Conservation (phyloP, 352 stramenopile genomes). For the Globisporangium emineosum region DNA sequence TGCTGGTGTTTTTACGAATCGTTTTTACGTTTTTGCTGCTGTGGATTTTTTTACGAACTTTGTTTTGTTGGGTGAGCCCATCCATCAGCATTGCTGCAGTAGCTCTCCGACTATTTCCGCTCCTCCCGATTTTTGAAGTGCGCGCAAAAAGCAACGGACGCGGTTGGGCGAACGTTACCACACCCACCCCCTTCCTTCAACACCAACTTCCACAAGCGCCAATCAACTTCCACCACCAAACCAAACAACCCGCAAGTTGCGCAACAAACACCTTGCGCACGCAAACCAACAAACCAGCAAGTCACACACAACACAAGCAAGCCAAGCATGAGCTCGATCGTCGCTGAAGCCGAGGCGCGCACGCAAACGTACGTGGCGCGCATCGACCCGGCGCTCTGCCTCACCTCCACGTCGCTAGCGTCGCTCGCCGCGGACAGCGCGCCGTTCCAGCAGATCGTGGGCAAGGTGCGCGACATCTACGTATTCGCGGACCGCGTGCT, state of each 20-base stretch:
- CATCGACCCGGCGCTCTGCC: constrained; percentile 40
- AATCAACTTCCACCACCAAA: not conserved
- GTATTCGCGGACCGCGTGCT: constrained; percentile 86
- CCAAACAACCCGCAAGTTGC: not conserved
- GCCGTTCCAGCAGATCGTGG: constrained; percentile 57
- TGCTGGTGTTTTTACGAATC: not conserved
- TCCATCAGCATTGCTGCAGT: not conserved
- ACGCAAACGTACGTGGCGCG: constrained; percentile 66
- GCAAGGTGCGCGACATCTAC: constrained; percentile 94
- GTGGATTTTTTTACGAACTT: not conserved
- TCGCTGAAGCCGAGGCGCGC: constrained; percentile 54
- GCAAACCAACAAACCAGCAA: not conserved
- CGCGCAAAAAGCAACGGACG: not conserved
- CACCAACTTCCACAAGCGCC: not conserved
- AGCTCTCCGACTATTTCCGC: not conserved
- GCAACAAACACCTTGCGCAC: constrained; percentile 6
- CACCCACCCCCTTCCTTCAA: not conserved
- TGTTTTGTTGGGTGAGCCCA: not conserved
- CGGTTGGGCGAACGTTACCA: not conserved
- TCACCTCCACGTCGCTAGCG: constrained; percentile 62
- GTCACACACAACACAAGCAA: not conserved
- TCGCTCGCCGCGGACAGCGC: constrained; percentile 31
- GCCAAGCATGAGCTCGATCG: constrained; percentile 36
- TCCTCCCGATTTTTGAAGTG: not conserved
- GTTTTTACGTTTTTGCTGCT: not conserved